phyloP scores from a whole-genome alignment of 2,329 filamentous ascomycete species.

The Saccharata proteae region DNA sequence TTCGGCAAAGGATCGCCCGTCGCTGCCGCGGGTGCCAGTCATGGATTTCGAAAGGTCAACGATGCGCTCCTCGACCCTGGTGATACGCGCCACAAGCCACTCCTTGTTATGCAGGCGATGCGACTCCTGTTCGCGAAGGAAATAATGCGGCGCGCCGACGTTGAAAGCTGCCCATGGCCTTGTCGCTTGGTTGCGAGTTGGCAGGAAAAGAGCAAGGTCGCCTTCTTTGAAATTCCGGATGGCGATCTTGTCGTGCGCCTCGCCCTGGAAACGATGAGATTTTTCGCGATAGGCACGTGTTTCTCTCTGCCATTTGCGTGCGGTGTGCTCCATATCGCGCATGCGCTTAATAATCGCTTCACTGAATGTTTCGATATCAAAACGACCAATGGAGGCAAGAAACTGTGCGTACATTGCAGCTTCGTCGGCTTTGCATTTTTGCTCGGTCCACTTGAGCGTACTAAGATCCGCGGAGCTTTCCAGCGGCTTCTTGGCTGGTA shows the following conservation, averaged over 20 bases:
- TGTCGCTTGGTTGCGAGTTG: conserved; percentile 85
- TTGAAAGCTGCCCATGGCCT: conserved; percentile 98
- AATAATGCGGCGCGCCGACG: conserved; percentile 92
- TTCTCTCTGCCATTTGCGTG: conserved; percentile 87
- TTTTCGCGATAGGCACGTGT: conserved; percentile 78
- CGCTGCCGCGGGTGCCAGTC: conserved; percentile 35
- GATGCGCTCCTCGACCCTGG: conserved; percentile 80
- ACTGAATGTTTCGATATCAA: conserved; percentile 73
- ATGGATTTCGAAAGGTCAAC: conserved; percentile 82
- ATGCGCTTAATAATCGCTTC: conserved; percentile 81
- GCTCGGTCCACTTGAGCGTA: conserved; percentile 72
- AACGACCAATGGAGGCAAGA: conserved; percentile 58
- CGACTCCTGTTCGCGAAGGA: conserved; percentile 80
- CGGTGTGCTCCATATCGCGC: conserved; percentile 86
- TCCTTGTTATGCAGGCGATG: conserved; percentile 77
- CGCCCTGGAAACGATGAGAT: conserved; percentile 65
- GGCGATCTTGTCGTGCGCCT: conserved; percentile 90
- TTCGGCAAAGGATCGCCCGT: conserved; percentile 35
- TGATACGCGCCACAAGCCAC: conserved; percentile 93
- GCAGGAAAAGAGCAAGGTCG: conserved; percentile 85
- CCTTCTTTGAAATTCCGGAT: conserved; percentile 94
- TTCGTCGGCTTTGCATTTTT: conserved; percentile 53
- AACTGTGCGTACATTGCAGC: conserved; percentile 63
- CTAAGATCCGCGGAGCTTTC: conserved; percentile 56
- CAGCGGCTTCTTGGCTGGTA: conserved; percentile 41